These are phyloP conservation scores for Escallonia rubra DNA, from an alignment of 129 eudicot species.

Conservation along the genomic window DNA sequence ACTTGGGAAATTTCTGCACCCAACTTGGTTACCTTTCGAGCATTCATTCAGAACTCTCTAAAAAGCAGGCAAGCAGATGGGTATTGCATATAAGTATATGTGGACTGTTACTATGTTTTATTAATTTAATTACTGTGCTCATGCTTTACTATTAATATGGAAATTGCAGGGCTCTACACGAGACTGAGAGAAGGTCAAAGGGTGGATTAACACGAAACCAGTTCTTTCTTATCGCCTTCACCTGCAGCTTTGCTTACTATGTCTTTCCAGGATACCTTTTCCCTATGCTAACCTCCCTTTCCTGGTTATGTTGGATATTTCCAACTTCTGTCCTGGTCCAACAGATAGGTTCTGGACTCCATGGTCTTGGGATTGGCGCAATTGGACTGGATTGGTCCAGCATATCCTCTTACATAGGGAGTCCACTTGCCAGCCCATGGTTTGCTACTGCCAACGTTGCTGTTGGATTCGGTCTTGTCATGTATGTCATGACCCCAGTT, in stretches of 20 bases:
- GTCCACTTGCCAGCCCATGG: slow-evolving; percentile 85
- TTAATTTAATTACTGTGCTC: background rate
- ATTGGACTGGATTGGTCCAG: slow-evolving; percentile 70
- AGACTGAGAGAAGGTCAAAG: slow-evolving; percentile 47
- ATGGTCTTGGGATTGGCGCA: slow-evolving; percentile 67
- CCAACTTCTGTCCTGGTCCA: slow-evolving; percentile 56
- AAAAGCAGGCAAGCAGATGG: too few species aligned
- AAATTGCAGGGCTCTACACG: slow-evolving; percentile 65
- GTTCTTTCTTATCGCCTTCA: slow-evolving; percentile 63
- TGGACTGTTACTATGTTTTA: background rate
- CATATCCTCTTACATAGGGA: slow-evolving; percentile 65
- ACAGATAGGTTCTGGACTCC: slow-evolving; percentile 73
- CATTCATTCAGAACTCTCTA: too few species aligned
- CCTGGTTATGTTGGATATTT: slow-evolving; percentile 77
- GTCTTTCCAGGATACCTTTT: slow-evolving; percentile 69
- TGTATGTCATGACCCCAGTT: slow-evolving; percentile 53
- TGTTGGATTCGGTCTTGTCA: slow-evolving; percentile 40
- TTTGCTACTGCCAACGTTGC: slow-evolving; percentile 70
- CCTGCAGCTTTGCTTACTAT: slow-evolving; percentile 60
- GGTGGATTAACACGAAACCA: slow-evolving; percentile 57
- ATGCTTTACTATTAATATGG: background rate
- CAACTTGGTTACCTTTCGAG: too few species aligned
- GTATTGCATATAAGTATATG: slow-evolving; percentile 8
- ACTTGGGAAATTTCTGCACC: too few species aligned
- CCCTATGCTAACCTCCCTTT: slow-evolving; percentile 55